Evolutionary conservation across 225 moss, liverwort and hornwort genomes (phyloP).

Genomic region (Asterella californica): DNA sequence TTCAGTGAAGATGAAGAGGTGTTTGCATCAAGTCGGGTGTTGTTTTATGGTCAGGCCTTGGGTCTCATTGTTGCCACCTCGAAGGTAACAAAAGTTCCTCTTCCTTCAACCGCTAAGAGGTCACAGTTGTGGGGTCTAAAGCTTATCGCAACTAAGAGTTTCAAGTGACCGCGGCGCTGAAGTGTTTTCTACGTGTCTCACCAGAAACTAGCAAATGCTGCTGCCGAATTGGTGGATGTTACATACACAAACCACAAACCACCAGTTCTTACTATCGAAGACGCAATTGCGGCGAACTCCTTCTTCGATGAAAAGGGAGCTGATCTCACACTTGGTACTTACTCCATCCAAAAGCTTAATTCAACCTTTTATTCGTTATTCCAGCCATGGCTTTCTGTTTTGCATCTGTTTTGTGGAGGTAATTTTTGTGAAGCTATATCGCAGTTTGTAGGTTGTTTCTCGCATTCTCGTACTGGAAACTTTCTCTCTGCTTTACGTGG

Average conservation of each 20-base stretch:
- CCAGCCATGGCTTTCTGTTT: too few relatives aligned
- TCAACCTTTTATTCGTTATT: too few relatives aligned
- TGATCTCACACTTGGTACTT: constrained; percentile 45
- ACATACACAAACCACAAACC: constrained; percentile 55
- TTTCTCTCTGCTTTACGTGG: not conserved
- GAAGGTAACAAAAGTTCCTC: constrained; percentile 39
- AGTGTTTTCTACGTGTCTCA: not conserved
- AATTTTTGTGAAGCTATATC: too few relatives aligned
- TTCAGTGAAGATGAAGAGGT: constrained; percentile 85
- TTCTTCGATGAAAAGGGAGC: constrained; percentile 52
- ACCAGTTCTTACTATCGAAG: constrained; percentile 73
- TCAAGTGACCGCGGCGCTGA: not conserved
- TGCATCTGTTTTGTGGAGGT: too few relatives aligned
- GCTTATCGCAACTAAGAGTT: too few relatives aligned
- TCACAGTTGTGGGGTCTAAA: not conserved
- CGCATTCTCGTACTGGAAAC: not conserved
- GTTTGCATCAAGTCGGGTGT: constrained; percentile 55
- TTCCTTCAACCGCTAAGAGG: not conserved
- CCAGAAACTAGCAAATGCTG: constrained; percentile 67
- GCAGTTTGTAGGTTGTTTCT: not conserved
- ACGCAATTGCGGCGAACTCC: constrained; percentile 61
- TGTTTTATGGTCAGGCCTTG: constrained; percentile 66
- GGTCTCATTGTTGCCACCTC: constrained; percentile 83
- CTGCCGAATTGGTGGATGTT: constrained; percentile 65
- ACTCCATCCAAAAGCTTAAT: not conserved